Percentiles rank a stretch among this genome's conserved stretches.
Evolutionary conservation across 495 filamentous ascomycete species (phyloP).

Genomic region (Evernia prunastri): DNA sequence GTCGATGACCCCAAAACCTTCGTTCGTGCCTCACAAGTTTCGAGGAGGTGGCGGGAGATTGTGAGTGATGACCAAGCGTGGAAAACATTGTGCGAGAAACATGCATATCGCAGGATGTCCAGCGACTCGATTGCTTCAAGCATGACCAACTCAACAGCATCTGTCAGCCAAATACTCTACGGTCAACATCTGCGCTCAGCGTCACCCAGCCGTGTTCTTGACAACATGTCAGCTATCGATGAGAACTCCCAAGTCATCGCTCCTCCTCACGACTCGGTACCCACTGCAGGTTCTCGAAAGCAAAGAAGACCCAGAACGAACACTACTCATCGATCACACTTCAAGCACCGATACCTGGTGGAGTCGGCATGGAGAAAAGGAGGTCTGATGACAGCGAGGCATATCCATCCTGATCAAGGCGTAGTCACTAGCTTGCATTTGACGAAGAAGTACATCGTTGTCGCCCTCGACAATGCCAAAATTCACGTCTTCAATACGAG

Average conservation of each 20-base stretch:
- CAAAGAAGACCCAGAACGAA: conserved; percentile 32
- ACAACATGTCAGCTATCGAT: conserved; percentile 27
- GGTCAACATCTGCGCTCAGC: conserved; percentile 21
- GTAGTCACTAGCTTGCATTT: conserved; percentile 95
- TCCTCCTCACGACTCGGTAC: conserved; percentile 3
- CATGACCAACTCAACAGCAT: conserved; percentile 18
- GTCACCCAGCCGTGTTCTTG: conserved; percentile 21
- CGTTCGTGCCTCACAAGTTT: conserved; percentile 87
- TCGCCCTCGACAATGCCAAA: conserved; percentile 95
- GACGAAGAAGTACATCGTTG: conserved; percentile 92
- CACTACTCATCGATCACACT: conserved; percentile 84
- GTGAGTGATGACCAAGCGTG: conserved; percentile 94
- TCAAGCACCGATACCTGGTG: conserved; percentile 94
- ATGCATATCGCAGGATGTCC: conserved; percentile 66
- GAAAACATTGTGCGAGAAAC: conserved; percentile 93
- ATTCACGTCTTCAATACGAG: conserved; percentile 96
- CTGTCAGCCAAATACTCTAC: conserved; percentile 24
- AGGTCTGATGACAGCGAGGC: conserved; percentile 65
- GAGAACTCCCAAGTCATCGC: conserved; percentile 25
- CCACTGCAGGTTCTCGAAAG: conserved; percentile 13
- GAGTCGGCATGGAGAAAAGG: conserved; percentile 95
- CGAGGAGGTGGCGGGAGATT: conserved; percentile 83
- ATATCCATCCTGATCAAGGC: conserved; percentile 91
- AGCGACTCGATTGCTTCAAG: conserved; percentile 36
- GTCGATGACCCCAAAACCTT: conserved; percentile 92